phyloP scores from a whole-genome alignment of 1,284 basidiomycete genomes.

The Malassezia japonica region DNA sequence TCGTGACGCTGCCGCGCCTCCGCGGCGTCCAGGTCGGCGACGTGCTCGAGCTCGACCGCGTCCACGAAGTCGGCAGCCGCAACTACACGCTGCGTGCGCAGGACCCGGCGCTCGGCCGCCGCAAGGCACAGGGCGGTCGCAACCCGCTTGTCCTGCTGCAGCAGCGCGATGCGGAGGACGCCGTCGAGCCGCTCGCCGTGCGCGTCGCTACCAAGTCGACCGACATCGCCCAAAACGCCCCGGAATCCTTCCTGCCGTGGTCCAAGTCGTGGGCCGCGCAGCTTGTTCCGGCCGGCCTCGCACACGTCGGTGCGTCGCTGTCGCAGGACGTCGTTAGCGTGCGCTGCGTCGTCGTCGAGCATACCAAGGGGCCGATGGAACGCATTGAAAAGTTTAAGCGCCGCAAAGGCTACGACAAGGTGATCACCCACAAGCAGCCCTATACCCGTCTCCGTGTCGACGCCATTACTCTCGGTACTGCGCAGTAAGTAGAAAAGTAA shows the following conservation, averaged over 20 bases:
- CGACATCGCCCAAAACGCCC: not conserved
- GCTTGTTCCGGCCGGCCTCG: slow-evolving; percentile 33
- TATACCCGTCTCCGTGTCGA: slow-evolving; percentile 62
- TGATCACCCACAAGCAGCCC: slow-evolving; percentile 76
- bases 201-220: slow-evolving; percentile 3
- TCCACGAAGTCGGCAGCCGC: slow-evolving; percentile 86
- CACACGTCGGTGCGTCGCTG: slow-evolving; percentile 37
- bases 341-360: slow-evolving; percentile 82
- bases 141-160: slow-evolving; percentile 7
- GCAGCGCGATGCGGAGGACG: not conserved
- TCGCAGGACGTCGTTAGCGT: slow-evolving; percentile 55
- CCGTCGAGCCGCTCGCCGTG: not conserved
- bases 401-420: slow-evolving; percentile 85
- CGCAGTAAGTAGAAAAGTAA: not conserved
- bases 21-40: slow-evolving; percentile 64
- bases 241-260: slow-evolving; percentile 15
- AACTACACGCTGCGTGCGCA: slow-evolving; percentile 75
- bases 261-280: slow-evolving; percentile 33
- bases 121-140: slow-evolving; percentile 15
- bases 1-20: slow-evolving; percentile 81
- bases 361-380: slow-evolving; percentile 87
- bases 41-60: slow-evolving; percentile 68
- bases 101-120: slow-evolving; percentile 22
- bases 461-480: slow-evolving; percentile 33
- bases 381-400: slow-evolving; percentile 88